Percentiles rank a stretch among this genome's conserved stretches.
Evolutionary conservation across 2,329 filamentous ascomycete genomes (phyloP).

Genomic region (Ascocoryne sarcoides): DNA sequence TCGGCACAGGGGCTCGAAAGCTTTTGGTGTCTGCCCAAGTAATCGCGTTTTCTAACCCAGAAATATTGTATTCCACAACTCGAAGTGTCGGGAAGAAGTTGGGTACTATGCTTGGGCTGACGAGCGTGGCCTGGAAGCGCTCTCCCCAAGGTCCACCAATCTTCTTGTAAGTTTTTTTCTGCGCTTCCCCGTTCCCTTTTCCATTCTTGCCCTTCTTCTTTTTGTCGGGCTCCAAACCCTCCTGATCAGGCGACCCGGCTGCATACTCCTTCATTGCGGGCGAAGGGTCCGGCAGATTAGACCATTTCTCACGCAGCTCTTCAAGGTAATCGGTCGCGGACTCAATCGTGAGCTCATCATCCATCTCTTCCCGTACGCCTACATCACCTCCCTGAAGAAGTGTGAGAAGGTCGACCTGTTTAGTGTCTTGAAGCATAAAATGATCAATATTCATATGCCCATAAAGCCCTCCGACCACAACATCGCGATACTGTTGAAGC

Average conservation of each 20-base stretch:
- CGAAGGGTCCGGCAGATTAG: slow-evolving; percentile 51
- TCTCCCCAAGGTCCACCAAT: slow-evolving; percentile 79
- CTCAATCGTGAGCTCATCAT: slow-evolving; percentile 49
- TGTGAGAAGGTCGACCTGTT: slow-evolving; percentile 56
- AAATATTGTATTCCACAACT: slow-evolving; percentile 93
- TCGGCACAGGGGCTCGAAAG: background rate
- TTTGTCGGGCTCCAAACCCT: slow-evolving; percentile 23
- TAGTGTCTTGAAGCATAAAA: slow-evolving; percentile 83
- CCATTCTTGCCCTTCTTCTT: slow-evolving; percentile 40
- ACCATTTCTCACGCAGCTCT: slow-evolving; percentile 71
- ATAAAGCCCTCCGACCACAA: slow-evolving; percentile 70
- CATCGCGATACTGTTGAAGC: slow-evolving; percentile 83
- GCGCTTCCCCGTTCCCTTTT: slow-evolving; percentile 45
- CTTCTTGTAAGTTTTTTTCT: slow-evolving; percentile 48
- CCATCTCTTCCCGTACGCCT: slow-evolving; percentile 31
- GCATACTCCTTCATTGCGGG: slow-evolving; percentile 11
- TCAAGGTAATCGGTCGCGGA: slow-evolving; percentile 74
- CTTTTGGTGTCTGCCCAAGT: slow-evolving; percentile 18
- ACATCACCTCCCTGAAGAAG: background rate
- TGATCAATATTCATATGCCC: slow-evolving; percentile 99
- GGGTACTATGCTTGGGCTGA: slow-evolving; percentile 82
- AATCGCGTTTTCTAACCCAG: slow-evolving; percentile 25
- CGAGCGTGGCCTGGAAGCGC: slow-evolving; percentile 71
- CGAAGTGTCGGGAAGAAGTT: slow-evolving; percentile 85
- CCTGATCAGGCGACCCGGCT: slow-evolving; percentile 13